Percentiles rank a stretch among this genome's conserved stretches.
Evolutionary conservation across 2,329 filamentous ascomycete genomes (phyloP).

Genomic region (Claviceps capensis): DNA sequence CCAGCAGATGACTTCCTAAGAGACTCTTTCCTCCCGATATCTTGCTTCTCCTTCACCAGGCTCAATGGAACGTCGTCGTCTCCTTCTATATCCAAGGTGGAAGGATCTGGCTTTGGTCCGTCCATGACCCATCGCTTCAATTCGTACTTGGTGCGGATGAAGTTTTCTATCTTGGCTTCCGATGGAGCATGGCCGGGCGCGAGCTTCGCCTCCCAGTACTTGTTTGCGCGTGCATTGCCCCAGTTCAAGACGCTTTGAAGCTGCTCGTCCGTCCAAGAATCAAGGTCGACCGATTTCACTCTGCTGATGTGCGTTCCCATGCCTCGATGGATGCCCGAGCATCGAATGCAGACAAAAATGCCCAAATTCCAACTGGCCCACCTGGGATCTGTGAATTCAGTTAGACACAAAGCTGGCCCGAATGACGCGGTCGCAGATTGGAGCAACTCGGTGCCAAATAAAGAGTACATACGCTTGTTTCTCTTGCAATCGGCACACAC

Average conservation of each 20-base stretch:
- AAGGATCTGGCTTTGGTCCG: conserved; percentile 83
- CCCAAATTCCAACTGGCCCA: conserved; percentile 99
- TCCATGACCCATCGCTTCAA: conserved; percentile 99
- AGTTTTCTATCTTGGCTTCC: conserved; percentile 98
- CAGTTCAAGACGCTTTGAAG: conserved; percentile 85
- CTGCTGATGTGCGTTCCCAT: conserved; percentile 98
- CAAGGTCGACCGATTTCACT: conserved; percentile 95
- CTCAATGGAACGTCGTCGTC: conserved; percentile 67
- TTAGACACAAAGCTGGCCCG: conserved; percentile 3
- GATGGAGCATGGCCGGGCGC: conserved; percentile 83
- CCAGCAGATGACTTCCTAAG: conserved; percentile 45
- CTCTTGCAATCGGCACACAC: conserved; percentile 96
- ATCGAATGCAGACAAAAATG: conserved; percentile 94
- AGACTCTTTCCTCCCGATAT: conserved; percentile 44
- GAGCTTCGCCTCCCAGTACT: conserved; percentile 96
- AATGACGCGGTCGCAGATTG: not conserved
- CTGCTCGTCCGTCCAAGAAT: conserved; percentile 98
- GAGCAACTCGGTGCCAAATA: not conserved
- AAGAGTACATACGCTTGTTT: conserved; percentile 68
- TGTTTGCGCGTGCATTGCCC: conserved; percentile 94
- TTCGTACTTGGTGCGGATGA: conserved; percentile 98
- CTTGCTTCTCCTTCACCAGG: conserved; percentile 53
- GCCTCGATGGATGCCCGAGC: conserved; percentile 93
- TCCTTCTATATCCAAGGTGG: conserved; percentile 66
- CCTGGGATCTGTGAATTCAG: conserved; percentile 59